These are phyloP conservation scores for Globisporangium barbulae DNA, from an alignment of 352 stramenopile species.

Conservation along the genomic window DNA sequence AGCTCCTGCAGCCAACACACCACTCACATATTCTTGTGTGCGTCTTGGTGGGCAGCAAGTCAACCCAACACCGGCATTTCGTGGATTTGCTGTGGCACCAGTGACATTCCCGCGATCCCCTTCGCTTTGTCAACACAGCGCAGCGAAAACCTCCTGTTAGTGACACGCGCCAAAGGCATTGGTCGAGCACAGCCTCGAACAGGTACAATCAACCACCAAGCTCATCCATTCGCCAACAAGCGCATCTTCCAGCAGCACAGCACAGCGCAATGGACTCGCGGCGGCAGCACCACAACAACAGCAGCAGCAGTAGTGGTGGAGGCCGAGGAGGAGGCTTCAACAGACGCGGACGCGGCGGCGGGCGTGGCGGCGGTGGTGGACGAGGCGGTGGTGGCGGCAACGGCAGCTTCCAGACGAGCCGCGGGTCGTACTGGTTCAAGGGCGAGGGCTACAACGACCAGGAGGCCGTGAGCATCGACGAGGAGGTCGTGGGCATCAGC, in stretches of 20 bases:
- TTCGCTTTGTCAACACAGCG: not conserved
- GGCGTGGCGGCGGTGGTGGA: slow-evolving; percentile 19
- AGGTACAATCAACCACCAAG: not conserved
- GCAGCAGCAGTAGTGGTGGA: not conserved
- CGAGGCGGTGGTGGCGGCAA: slow-evolving; percentile 14
- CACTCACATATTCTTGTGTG: not conserved
- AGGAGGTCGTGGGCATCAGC: slow-evolving; percentile 58
- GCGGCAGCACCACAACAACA: slow-evolving; percentile 14
- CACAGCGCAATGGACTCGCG: slow-evolving; percentile 6
- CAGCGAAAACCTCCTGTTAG: not conserved
- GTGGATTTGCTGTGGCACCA: too few relatives aligned
- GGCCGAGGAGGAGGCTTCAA: slow-evolving; percentile 15
- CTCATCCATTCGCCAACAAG: slow-evolving; percentile 2
- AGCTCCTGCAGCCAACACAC: not conserved
- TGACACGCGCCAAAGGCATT: not conserved
- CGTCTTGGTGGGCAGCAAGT: not conserved
- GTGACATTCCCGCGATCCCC: too few relatives aligned
- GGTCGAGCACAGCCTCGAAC: not conserved
- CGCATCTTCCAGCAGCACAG: not conserved
- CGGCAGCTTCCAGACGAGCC: slow-evolving; percentile 3
- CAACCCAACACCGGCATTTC: not conserved
- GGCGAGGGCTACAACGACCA: slow-evolving; percentile 65
- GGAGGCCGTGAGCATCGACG: slow-evolving; percentile 53
- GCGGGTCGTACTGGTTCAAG: slow-evolving; percentile 43
- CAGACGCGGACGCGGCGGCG: slow-evolving; percentile 20